Conservation (phyloP, 176 grass and related monocot genomes). For the Musa beccarii region DNA sequence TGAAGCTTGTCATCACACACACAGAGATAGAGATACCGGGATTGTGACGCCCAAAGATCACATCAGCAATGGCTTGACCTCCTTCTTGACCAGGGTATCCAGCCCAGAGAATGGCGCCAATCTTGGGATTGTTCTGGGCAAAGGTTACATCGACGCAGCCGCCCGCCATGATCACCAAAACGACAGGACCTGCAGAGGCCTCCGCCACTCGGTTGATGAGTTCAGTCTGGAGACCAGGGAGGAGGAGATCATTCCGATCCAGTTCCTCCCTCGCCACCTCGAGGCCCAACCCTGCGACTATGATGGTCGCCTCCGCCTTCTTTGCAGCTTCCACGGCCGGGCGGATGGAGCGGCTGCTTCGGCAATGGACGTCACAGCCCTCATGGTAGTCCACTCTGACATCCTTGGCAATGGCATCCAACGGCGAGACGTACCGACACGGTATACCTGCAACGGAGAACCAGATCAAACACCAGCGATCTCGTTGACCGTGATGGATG, state of each 20-base stretch:
- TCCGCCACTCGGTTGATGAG: constrained; percentile 35
- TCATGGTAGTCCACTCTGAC: constrained; percentile 19
- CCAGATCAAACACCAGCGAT: neutral
- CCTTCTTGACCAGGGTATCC: constrained; percentile 50
- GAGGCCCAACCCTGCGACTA: constrained; percentile 39
- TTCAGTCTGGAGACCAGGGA: constrained; percentile 33
- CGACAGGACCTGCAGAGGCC: constrained; percentile 29
- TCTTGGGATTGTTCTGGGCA: constrained; percentile 38
- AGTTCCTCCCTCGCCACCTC: constrained; percentile 38
- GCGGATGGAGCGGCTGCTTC: neutral
- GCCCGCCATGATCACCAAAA: constrained; percentile 44
- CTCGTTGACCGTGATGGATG: neutral
- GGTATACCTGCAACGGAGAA: constrained; percentile 9
- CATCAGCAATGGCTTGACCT: constrained; percentile 36
- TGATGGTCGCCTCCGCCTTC: constrained; percentile 22
- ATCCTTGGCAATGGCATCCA: constrained; percentile 20
- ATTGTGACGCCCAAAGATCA: constrained; percentile 1
- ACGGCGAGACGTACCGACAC: constrained; percentile 44
- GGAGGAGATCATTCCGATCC: constrained; percentile 43
- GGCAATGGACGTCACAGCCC: constrained; percentile 35
- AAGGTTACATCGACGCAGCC: constrained; percentile 50
- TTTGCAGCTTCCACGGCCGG: constrained; percentile 5
- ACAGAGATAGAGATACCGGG: neutral
- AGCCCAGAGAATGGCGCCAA: constrained; percentile 49
- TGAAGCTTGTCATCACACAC: too few species aligned